phyloP scores from a whole-genome alignment of 805 yeast genomes.

The Zygosaccharomyces bisporus region DNA sequence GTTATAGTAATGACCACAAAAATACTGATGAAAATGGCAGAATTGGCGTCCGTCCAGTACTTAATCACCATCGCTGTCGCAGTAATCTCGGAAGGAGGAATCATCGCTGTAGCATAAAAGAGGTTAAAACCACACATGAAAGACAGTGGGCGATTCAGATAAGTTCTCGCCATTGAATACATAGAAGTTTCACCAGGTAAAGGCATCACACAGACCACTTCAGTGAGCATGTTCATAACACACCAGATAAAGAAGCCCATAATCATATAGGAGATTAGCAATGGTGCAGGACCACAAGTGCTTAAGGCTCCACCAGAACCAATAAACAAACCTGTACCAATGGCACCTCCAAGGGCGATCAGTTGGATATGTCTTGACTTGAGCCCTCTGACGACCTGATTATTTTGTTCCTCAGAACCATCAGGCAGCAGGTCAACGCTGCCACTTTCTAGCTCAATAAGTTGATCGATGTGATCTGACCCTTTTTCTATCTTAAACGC shows the following conservation, averaged over 20 bases:
- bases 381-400: slow-evolving; percentile 9
- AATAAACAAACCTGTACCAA: slow-evolving; percentile 76
- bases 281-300: slow-evolving; percentile 64
- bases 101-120: slow-evolving; percentile 41
- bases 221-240: slow-evolving; percentile 53
- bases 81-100: slow-evolving; percentile 45
- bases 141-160: slow-evolving; percentile 17
- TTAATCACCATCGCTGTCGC: slow-evolving; percentile 41
- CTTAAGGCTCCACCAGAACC: slow-evolving; percentile 61
- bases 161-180: slow-evolving; percentile 15
- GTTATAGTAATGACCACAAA: slow-evolving; percentile 27
- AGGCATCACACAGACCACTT: slow-evolving; percentile 57
- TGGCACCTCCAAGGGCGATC: slow-evolving; percentile 44
- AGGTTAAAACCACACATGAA: slow-evolving; percentile 48
- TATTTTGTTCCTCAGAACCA: neutral
- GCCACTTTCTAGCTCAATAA: neutral
- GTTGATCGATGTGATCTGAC: neutral
- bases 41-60: slow-evolving; percentile 41
- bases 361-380: slow-evolving; percentile 19
- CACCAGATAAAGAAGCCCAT: slow-evolving; percentile 52
- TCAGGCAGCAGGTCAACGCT: neutral
- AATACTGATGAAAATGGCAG: slow-evolving; percentile 40
- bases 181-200: slow-evolving; percentile 52
- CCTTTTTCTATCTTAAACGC: neutral
- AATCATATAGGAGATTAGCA: slow-evolving; percentile 55